Percentiles rank a stretch among this genome's conserved stretches.
Conservation (phyloP, 257 asterid species). For the Perilla frutescens region DNA sequence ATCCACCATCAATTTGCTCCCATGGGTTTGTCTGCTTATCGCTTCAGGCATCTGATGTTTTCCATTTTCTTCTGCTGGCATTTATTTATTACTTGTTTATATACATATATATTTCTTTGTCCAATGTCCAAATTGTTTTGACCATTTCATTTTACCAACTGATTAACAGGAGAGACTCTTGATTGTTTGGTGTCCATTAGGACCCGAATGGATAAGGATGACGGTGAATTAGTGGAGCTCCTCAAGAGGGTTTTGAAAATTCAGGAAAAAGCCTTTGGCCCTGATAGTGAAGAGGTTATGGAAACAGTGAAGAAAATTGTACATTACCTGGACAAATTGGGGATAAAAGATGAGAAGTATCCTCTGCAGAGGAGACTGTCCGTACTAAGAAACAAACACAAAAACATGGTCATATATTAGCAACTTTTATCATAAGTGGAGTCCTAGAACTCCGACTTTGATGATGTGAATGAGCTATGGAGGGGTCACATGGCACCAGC, state of each 20-base stretch:
- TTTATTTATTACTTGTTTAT: neutral
- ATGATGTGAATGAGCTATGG: constrained; percentile 19
- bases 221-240: constrained; percentile 56
- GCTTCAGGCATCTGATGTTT: constrained; percentile 23
- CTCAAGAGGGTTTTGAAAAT: constrained; percentile 80
- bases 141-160: constrained; percentile 23
- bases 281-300: constrained; percentile 71
- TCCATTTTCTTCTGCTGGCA: neutral
- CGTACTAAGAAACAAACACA: constrained; percentile 58
- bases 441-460: neutral
- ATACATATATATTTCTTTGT: neutral
- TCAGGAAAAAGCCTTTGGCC: constrained; percentile 79
- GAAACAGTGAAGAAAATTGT: constrained; percentile 78
- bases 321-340: constrained; percentile 68
- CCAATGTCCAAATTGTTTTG: neutral
- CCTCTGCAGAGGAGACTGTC: constrained; percentile 74
- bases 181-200: constrained; percentile 90
- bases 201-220: constrained; percentile 65
- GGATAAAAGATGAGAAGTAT: constrained; percentile 69
- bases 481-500: constrained; percentile 30
- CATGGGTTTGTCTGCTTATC: neutral
- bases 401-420: constrained; percentile 51
- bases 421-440: constrained; percentile 1
- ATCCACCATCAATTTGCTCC: neutral
- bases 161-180: constrained; percentile 84